Evolutionary conservation across 228 moss, liverwort and hornwort species (phyloP), one percentile per base, ranked within the genome.

Genomic region (Sphagnum magellanicum): DNA sequence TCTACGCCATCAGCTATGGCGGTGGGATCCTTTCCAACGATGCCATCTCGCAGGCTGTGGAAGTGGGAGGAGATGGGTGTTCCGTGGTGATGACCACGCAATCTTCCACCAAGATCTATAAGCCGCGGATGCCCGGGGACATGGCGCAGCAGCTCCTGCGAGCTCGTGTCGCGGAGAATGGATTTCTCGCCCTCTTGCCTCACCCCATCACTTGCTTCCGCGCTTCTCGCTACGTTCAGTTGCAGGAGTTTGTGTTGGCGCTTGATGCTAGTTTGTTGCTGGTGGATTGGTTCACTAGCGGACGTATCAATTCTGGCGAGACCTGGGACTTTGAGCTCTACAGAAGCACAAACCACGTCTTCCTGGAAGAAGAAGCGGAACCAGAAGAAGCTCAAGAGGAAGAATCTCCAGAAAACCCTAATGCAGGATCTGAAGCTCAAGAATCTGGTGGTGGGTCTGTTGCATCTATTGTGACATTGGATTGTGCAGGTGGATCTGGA

Each of bases 201-300:
- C 90, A 98, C 73, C 88, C 90, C 16, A 86, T 93, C 49, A 82
- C 91, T 5, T 93, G 89, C 70, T 98, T 93, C 75, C 79, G 83
- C 13, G 67, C 83, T 65, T 84, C 98, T 60, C 91, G 81, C 63
- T 98, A 93, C 73, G 75, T 79, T 68, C 94, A 94, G 87, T 85
- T 92, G 16, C 98, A 98, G 77, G 92, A 88, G 50, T 92, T 94
- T 51, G 75, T 87, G 70, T 79, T 94, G 51, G 82, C 84, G 59
- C 66, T 76, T 5, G 86, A 88, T 16, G 81, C 85, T 8, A 94
- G 87, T 73, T 47, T 98, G 49, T 78, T 98, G 58, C 84, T 98
- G 55, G 87, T 98, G 61, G 98, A 98, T 70, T 94, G 98, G 98
- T 74, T 98, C 82, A 90, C 92, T 8, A 87, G 94, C 60, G 98